These are phyloP conservation scores for Clarkia xantiana DNA, from an alignment of 345 rosid genomes.

Conservation along the genomic window DNA sequence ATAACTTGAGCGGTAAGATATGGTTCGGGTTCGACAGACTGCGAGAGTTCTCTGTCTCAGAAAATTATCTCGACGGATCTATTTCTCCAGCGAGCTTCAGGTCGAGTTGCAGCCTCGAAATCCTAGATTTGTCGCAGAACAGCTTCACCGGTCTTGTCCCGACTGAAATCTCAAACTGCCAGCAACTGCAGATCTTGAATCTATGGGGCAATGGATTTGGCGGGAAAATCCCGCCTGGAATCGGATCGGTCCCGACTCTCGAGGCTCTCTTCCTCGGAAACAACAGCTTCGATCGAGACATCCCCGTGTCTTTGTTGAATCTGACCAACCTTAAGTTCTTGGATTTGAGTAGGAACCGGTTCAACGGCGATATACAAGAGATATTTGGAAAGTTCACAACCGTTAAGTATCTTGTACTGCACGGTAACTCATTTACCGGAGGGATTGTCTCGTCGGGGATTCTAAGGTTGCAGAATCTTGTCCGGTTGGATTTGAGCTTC, in stretches of 20 bases:
- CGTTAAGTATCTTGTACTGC: slow-evolving; percentile 47
- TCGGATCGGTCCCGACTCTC: slow-evolving; percentile 51
- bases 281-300: slow-evolving; percentile 35
- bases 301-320: slow-evolving; percentile 55
- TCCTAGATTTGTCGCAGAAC: slow-evolving; percentile 52
- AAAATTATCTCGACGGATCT: slow-evolving; percentile 33
- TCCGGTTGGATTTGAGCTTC: slow-evolving; percentile 58
- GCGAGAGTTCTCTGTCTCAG: slow-evolving; percentile 36
- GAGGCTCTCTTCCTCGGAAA: slow-evolving; percentile 55
- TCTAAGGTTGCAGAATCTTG: slow-evolving; percentile 36
- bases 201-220: slow-evolving; percentile 55
- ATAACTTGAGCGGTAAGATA: slow-evolving; percentile 37
- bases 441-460: slow-evolving; percentile 60
- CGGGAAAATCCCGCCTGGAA: slow-evolving; percentile 43
- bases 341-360: slow-evolving; percentile 61
- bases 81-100: slow-evolving; percentile 28
- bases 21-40: slow-evolving; percentile 50
- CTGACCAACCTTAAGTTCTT: slow-evolving; percentile 38
- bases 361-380: slow-evolving; percentile 49
- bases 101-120: slow-evolving; percentile 33
- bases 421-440: slow-evolving; percentile 41
- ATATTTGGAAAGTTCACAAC: slow-evolving; percentile 58
- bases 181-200: slow-evolving; percentile 29
- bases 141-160: slow-evolving; percentile 35
- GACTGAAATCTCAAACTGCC: slow-evolving; percentile 42